A percentile compares a stretch with the other conserved stretches of the same genome.
Conservation (phyloP, 1,139 yeast species). For the Lodderomyces orthopsilosis region DNA sequence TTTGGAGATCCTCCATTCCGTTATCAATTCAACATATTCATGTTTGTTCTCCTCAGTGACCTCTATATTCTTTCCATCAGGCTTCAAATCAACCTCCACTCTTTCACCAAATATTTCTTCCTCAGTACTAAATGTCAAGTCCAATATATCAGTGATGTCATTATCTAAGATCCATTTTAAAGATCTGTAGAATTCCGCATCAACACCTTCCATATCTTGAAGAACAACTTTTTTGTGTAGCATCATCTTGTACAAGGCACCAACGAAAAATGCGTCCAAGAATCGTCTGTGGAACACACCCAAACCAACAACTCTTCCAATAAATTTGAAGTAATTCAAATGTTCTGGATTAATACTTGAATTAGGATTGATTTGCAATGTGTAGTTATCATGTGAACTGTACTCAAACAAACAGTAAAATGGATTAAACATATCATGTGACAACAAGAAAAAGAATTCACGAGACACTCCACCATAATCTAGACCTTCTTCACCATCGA, state of each 20-base stretch:
- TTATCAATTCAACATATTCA: conserved; percentile 90
- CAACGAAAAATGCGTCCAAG: conserved; percentile 96
- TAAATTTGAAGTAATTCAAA: conserved; percentile 93
- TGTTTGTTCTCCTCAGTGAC: conserved; percentile 93
- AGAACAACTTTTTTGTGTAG: conserved; percentile 88
- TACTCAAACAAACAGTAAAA: conserved; percentile 95
- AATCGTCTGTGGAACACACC: conserved; percentile 98
- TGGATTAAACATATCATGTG: conserved; percentile 99
- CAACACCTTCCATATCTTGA: conserved; percentile 99
- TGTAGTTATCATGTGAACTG: conserved; percentile 96
- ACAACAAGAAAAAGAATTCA: conserved; percentile 91
- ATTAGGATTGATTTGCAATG: conserved; percentile 95
- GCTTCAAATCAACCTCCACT: conserved; percentile 86
- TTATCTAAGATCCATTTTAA: conserved; percentile 94
- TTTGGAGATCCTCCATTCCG: conserved; percentile 93
- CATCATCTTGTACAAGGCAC: conserved; percentile 98
- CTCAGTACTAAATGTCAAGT: conserved; percentile 89
- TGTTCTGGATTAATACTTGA: conserved; percentile 98
- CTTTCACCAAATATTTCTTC: conserved; percentile 96
- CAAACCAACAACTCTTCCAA: conserved; percentile 96
- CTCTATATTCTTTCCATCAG: conserved; percentile 81
- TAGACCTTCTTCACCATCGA: conserved; percentile 98
- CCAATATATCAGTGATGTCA: conserved; percentile 79
- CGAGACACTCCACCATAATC: conserved; percentile 99
- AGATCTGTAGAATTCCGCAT: conserved; percentile 92